Evolutionary conservation across 2,329 filamentous ascomycete genomes (phyloP), one percentile per base, ranked within the genome.

Genomic region (Berkeleyomyces rouxiae): DNA sequence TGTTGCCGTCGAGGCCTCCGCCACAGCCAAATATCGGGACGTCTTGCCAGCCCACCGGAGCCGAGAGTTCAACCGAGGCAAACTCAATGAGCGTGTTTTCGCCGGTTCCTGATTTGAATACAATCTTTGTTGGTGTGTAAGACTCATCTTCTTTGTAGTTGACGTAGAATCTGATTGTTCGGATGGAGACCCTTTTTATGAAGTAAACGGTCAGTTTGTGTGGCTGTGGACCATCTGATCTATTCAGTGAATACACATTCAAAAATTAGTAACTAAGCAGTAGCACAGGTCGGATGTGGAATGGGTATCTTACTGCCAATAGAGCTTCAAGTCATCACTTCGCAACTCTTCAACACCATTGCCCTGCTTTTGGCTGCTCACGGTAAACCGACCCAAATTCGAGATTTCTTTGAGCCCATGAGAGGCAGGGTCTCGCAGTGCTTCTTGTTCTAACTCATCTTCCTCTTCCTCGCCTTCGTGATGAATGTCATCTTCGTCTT

Each of bases 111-210:
- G 91, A 92, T 44, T 87, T 83, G 70, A 97, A 90, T 57, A 87
- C 78, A 69, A 99, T 95, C 69, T 90, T 88, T 0, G 91, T 97
- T 0, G 93, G 93, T 2, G 93, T 99, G 72, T 99, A 99, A 51
- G 88, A 93, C 74, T 99, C 93, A 73, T 99, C 93, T 61, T 89
- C 83, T 66, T 86, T 85, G 72, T 95, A 96, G 74, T 99, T 91
- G 53, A 99, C 84, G 68, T 87, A 91, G 68, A 93, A 83, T n/a
- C 88, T 81, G 60, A 93, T 84, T 37, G 84, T 83, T 4, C 85
- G 83, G 66, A 93, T 90, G 64, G 84, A 85, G 51, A 91, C 88
- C 6, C 88, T 81, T 68, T 90, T 90, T 73, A 90, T 84, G 72
- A 93, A 93, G 73, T 93, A 89, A 47, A 93, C 87, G 65, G 88